Evolutionary conservation across 495 filamentous ascomycete species (phyloP), one percentile per base, ranked within the genome.

Genomic region (Trichoderma erinaceum): DNA sequence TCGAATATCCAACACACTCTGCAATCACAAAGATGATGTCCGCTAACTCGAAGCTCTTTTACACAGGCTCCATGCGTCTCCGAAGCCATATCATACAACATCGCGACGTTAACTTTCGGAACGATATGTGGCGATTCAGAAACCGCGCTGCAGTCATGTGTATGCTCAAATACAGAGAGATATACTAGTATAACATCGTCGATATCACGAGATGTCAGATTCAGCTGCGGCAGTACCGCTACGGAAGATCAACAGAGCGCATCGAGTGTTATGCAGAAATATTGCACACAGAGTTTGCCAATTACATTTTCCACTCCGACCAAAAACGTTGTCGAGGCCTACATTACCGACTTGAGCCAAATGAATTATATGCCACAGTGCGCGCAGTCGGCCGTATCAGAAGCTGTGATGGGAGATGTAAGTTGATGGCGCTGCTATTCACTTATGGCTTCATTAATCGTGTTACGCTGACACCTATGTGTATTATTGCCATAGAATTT

Each of bases 81-180:
- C 35, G 67, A 65, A 0, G 82, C 79, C 29, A 27, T 85, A 16
- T 77, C 74, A 4, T 78, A 77, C 61, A 75, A 77, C 61, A 71
- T 85, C 67, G 73, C 79, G 68, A 21, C 67, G n/a, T 74, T 76
- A 52, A 83, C 83, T 3, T 64, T 72, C 44, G 66, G 75, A 38
- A 41, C 41, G 4, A 69, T 73, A 43, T 85, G 83, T 52, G 81
- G 81, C 15, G 66, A 76, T 15, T 74, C 67, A 23, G 76, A 75
- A 11, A 74, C 77, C 1, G 77, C 75, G 12, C 76, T 84, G 0
- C 79, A 81, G 70, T 78, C 75, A 11, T 85, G 83, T 46, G 74
- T 81, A 38, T 85, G 83, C 72, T 81, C 80, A 64, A 80, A 84
- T 69, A 78, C 82, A 72, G 73, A 76, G 56, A 80, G 81, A 71